Evolutionary conservation across 2,329 filamentous ascomycete genomes (phyloP), one percentile per base, ranked within the genome.

Genomic region (Pseudogymnoascus sp.): DNA sequence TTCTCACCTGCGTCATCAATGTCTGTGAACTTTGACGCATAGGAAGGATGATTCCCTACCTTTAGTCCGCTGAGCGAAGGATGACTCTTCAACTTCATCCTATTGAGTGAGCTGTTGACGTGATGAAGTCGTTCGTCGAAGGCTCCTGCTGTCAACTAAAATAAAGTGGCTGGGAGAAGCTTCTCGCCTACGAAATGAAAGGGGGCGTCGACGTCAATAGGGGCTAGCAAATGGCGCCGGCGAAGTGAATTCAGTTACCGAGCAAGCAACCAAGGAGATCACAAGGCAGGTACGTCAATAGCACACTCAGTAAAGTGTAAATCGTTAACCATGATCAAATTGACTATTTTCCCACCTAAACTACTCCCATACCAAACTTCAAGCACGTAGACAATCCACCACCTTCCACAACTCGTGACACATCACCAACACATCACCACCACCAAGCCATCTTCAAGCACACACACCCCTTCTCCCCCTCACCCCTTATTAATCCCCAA

Each of bases 401-500:
- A n/a, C 31, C 10, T 34, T 34, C 31, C 31, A 11, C 10, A 57
- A 28, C n/a, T 34, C 16, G 7, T 19, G 28, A 57, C 25, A 31
- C 45, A 54, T 31, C 23, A 31, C 28, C 10, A 14, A 11, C 51
- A 19, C 45, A 54, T 31, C 23, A 31, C 28, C 10, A 14, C 6
- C 51, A 19, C 8, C n/a, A 34, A 19, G 10, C 25, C 28, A 4
- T 6, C 51, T n/a, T 8, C 21, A 48, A n/a, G 11, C 19, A 25
- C 21, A 8, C 43, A 5, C 6, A 4, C 13, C n/a, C 25, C n/a
- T n/a, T 54, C 8, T 13, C 48, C n/a, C 23, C 28, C 1, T 62
- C 57, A 62, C 60, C 8, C 65, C 34, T 68, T 64, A 13, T 71
- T 71, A 61, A 71, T 70, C 2, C 85, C 87, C 70, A 90, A 72